These are phyloP conservation scores for Schoenoplectus tabernaemontani DNA, from an alignment of 202 grass and related monocot species.

Conservation along the genomic window DNA sequence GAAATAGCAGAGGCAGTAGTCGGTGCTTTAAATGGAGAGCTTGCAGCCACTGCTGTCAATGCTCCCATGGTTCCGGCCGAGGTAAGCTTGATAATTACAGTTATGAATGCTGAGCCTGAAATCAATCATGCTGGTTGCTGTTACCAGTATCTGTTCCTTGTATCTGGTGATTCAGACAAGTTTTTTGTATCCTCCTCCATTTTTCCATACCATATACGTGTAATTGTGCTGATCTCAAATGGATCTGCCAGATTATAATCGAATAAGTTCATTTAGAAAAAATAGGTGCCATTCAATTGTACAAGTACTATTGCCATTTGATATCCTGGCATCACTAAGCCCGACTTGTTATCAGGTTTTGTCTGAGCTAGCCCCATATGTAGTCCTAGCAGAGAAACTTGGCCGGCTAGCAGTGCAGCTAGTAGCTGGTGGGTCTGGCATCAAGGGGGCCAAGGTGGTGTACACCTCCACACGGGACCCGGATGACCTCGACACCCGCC, in stretches of 20 bases:
- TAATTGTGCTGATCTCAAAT: neutral
- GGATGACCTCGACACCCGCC: conserved; percentile 70
- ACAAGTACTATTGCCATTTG: neutral
- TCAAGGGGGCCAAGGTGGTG: conserved; percentile 70
- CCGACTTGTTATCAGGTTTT: conserved; percentile 32
- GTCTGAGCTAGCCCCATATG: conserved; percentile 68
- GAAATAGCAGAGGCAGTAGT: conserved; percentile 79
- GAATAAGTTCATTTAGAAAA: neutral
- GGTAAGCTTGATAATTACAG: conserved; percentile 25
- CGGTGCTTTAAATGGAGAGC: conserved; percentile 69
- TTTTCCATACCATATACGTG: neutral
- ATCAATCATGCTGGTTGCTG: neutral
- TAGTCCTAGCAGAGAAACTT: conserved; percentile 71
- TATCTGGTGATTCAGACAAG: no score
- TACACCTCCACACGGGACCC: conserved; percentile 64
- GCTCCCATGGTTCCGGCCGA: conserved; percentile 90
- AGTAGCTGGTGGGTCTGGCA: conserved; percentile 58
- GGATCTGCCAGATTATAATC: neutral
- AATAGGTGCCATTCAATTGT: neutral
- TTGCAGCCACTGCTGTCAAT: conserved; percentile 80
- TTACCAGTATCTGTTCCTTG: neutral
- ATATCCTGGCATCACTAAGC: neutral
- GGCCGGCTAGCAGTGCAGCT: conserved; percentile 79
- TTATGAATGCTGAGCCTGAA: neutral
- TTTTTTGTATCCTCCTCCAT: neutral